Evolutionary conservation across 257 asterid genomes (phyloP).

Genomic region (Petunia axillaris): DNA sequence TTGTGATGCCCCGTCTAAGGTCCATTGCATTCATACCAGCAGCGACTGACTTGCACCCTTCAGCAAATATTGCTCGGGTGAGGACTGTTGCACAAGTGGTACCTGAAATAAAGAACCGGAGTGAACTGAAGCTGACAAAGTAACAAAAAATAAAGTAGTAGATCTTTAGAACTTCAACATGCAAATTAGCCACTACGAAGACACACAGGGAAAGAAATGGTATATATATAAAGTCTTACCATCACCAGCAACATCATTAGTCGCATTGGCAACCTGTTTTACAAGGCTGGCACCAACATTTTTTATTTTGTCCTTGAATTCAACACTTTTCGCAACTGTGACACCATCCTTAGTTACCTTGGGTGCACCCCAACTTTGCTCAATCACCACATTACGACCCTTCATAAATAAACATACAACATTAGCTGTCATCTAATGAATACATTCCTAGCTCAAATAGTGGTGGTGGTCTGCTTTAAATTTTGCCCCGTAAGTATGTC

Average conservation of each 20-base stretch:
- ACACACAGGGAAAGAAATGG: background rate
- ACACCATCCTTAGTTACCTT: constrained; percentile 68
- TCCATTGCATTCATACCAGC: constrained; percentile 80
- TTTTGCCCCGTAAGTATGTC: background rate
- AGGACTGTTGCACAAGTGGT: constrained; percentile 67
- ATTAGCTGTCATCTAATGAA: background rate
- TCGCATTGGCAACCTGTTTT: constrained; percentile 61
- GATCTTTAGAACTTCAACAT: background rate
- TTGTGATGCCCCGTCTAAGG: constrained; percentile 61
- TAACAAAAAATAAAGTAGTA: background rate
- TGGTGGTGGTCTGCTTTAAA: background rate
- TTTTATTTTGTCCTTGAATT: constrained; percentile 53
- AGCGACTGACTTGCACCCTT: constrained; percentile 70
- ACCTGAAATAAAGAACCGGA: constrained; percentile 36
- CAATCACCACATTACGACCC: constrained; percentile 59
- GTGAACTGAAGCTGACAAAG: background rate
- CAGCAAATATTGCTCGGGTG: constrained; percentile 53
- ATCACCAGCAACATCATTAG: constrained; percentile 67
- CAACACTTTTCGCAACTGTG: constrained; percentile 56
- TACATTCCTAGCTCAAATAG: background rate
- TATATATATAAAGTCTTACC: constrained; percentile 33
- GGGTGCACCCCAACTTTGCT: constrained; percentile 64
- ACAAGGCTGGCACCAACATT: constrained; percentile 66
- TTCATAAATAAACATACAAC: constrained; percentile 14
- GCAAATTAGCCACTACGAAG: background rate